phyloP scores from a whole-genome alignment of 495 filamentous ascomycete species.

The Trichoderma asperelloides region DNA sequence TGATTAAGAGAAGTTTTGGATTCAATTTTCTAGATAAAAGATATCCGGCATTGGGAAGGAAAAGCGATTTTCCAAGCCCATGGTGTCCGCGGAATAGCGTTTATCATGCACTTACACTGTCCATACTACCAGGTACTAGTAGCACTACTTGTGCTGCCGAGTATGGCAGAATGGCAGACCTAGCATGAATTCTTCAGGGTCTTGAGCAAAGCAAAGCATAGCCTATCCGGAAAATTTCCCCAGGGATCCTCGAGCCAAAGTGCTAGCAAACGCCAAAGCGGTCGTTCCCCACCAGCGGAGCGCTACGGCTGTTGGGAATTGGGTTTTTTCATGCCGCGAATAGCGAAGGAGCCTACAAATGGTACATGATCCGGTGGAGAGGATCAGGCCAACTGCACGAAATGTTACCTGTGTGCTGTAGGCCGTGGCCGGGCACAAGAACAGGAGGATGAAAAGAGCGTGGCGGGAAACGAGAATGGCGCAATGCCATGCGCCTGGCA shows the following conservation, averaged over 20 bases:
- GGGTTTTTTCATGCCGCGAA: constrained; percentile 1
- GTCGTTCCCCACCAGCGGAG: background rate
- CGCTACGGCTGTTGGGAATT: background rate
- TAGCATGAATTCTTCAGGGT: background rate
- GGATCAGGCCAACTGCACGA: background rate
- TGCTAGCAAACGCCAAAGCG: background rate
- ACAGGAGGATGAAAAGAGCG: no score
- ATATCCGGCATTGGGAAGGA: no score
- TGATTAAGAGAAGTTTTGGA: background rate
- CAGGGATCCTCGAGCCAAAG: background rate
- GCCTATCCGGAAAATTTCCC: constrained; percentile 5
- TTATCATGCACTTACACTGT: no score
- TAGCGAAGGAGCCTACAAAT: background rate
- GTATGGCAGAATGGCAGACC: no score
- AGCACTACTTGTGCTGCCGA: no score
- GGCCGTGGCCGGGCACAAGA: no score
- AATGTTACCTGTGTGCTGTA: background rate
- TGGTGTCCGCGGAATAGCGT: no score
- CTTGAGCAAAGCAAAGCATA: background rate
- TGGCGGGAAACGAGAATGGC: background rate
- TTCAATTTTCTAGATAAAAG: background rate
- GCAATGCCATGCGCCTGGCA: background rate
- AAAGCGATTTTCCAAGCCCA: no score
- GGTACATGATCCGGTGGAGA: background rate
- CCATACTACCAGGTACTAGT: no score